phyloP scores from a whole-genome alignment of 768 basidiomycete genomes.

The Phaeolepiota aurea region DNA sequence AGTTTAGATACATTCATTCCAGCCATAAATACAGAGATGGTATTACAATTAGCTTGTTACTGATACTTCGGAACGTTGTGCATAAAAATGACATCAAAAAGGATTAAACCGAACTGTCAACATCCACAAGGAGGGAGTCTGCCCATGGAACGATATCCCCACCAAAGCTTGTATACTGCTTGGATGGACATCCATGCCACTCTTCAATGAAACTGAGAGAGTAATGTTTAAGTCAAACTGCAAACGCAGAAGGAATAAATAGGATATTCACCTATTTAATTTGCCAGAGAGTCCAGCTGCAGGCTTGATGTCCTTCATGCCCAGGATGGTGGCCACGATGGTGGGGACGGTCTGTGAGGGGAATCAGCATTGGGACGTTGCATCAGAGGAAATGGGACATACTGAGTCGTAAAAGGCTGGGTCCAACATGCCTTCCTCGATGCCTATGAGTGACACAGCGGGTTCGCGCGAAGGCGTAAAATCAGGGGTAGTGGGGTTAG shows the following conservation, averaged over 20 bases:
- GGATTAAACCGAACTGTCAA: too few species aligned
- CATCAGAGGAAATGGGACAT: slow-evolving; percentile 5
- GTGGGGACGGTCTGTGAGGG: slow-evolving; percentile 30
- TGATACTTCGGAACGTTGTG: too few species aligned
- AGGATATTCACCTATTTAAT: slow-evolving; percentile 23
- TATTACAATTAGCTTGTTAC: too few species aligned
- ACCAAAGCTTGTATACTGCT: slow-evolving; percentile 23
- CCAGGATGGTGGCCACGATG: slow-evolving; percentile 36
- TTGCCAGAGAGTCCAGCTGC: slow-evolving; percentile 28
- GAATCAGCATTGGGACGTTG: slow-evolving; percentile 1
- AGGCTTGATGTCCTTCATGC: slow-evolving; percentile 28
- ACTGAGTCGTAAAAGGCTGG: slow-evolving; percentile 32
- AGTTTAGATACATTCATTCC: too few species aligned
- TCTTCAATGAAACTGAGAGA: slow-evolving; percentile 24
- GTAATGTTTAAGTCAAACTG: neutral
- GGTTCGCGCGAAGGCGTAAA: slow-evolving; percentile 12
- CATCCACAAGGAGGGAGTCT: slow-evolving; percentile 28
- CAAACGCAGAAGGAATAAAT: neutral
- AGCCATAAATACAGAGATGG: too few species aligned
- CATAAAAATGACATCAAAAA: too few species aligned
- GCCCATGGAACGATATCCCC: slow-evolving; percentile 34
- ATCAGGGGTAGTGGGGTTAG: slow-evolving; percentile 11
- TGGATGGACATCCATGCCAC: slow-evolving; percentile 19
- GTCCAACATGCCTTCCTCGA: slow-evolving; percentile 19
- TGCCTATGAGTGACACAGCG: slow-evolving; percentile 3